These are phyloP conservation scores for Cladosporium sp. DNA, from an alignment of 2,329 filamentous ascomycete species.

Conservation along the genomic window DNA sequence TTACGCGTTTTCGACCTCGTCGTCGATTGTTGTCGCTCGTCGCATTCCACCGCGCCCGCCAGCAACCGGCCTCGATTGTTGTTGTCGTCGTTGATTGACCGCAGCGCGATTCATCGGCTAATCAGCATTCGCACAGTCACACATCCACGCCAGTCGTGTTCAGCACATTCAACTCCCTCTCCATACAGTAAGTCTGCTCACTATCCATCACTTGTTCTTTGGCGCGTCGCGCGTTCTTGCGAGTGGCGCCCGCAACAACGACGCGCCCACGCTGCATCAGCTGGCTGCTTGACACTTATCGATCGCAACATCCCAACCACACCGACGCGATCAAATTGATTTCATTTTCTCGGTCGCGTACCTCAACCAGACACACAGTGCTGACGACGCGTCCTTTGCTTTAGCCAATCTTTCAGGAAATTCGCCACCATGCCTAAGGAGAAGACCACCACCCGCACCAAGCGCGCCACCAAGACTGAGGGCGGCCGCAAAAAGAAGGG, in stretches of 20 bases:
- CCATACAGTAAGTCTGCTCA: slow-evolving; percentile 5
- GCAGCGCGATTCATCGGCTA: slow-evolving; percentile 10
- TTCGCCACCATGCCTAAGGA: slow-evolving; percentile 63
- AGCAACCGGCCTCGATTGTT: slow-evolving; percentile 5
- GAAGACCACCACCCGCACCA: slow-evolving; percentile 58
- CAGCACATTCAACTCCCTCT: slow-evolving; percentile 4
- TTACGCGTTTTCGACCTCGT: background rate
- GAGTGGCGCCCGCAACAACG: background rate
- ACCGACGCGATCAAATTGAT: background rate
- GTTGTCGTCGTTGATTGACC: slow-evolving; percentile 7
- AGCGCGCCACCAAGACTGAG: slow-evolving; percentile 36
- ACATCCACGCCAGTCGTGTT: slow-evolving; percentile 6
- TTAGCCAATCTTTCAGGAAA: slow-evolving; percentile 2
- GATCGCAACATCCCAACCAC: slow-evolving; percentile 11
- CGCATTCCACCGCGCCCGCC: slow-evolving; percentile 9
- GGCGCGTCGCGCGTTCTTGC: slow-evolving; percentile 1
- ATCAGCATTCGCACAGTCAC: slow-evolving; percentile 7
- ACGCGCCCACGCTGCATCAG: background rate
- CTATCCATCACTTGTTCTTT: background rate
- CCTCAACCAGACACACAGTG: background rate
- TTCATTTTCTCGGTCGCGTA: background rate
- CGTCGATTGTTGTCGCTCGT: slow-evolving; percentile 10
- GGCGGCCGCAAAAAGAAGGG: slow-evolving; percentile 67
- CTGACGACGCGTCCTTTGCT: slow-evolving; percentile 10
- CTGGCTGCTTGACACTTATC: background rate